Evolutionary conservation across 2,329 filamentous ascomycete genomes (phyloP).

Genomic region (Nakataea oryzae): DNA sequence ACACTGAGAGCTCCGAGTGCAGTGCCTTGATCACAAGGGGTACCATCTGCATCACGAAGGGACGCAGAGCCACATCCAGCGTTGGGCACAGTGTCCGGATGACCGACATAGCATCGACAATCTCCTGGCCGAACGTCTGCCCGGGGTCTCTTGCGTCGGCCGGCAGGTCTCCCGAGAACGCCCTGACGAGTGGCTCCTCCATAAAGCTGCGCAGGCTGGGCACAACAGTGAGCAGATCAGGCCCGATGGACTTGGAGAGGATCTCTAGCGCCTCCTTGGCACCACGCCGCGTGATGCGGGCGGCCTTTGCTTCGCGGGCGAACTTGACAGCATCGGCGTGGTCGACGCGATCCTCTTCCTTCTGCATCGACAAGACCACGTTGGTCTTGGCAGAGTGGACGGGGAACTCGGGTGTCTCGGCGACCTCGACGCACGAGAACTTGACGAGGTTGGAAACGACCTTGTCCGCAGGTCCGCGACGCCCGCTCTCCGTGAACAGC

Average conservation of each 20-base stretch:
- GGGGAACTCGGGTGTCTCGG: conserved; percentile 91
- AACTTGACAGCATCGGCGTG: conserved; percentile 86
- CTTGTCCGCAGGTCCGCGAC: conserved; percentile 83
- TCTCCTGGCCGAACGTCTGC: conserved; percentile 73
- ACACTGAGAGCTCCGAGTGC: conserved; percentile 79
- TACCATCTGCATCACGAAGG: conserved; percentile 74
- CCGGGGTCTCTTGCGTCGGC: conserved; percentile 63
- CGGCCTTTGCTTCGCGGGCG: conserved; percentile 79
- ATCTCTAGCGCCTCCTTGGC: conserved; percentile 92
- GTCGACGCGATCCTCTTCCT: conserved; percentile 92
- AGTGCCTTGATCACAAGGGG: conserved; percentile 80
- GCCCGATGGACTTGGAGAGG: conserved; percentile 68
- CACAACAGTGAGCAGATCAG: conserved; percentile 67
- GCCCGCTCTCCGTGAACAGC: conserved; percentile 69
- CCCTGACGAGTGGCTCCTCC: conserved; percentile 65
- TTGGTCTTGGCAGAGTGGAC: conserved; percentile 69
- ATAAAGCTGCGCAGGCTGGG: conserved; percentile 75
- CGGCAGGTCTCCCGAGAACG: conserved; percentile 65
- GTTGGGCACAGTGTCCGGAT: conserved; percentile 91
- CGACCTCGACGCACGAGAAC: conserved; percentile 95
- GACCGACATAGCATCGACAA: conserved; percentile 88
- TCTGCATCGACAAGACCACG: conserved; percentile 84
- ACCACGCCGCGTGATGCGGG: conserved; percentile 80
- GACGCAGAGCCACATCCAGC: conserved; percentile 61
- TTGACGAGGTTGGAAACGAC: conserved; percentile 93